phyloP scores from a whole-genome alignment of 106 monocot genomes.

The Narthecium ossifragum region DNA sequence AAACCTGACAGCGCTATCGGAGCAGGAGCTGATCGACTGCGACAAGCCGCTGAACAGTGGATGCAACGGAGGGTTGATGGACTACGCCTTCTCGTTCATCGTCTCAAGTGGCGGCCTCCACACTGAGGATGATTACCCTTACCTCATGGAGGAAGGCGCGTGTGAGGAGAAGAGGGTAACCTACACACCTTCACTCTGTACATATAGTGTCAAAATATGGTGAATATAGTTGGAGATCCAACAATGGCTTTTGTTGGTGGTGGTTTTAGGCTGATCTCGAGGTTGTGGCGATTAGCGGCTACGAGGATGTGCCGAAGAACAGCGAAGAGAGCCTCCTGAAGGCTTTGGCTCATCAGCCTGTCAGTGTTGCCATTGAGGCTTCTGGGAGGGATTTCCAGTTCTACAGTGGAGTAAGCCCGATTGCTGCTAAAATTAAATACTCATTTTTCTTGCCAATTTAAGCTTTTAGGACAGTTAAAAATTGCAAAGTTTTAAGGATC shows the following conservation, averaged over 20 bases:
- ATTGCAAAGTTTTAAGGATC: neutral
- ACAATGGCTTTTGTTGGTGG: no score
- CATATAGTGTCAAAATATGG: no score
- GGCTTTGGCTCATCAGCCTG: slow-evolving; percentile 34
- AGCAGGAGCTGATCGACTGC: slow-evolving; percentile 46
- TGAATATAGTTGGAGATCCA: no score
- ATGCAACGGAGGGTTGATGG: slow-evolving; percentile 43
- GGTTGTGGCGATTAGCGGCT: slow-evolving; percentile 26
- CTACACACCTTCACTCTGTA: no score
- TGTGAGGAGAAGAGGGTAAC: slow-evolving; percentile 37
- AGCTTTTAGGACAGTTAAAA: neutral
- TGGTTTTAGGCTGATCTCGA: slow-evolving; percentile 16
- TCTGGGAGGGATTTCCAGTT: slow-evolving; percentile 48
- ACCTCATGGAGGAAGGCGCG: slow-evolving; percentile 33
- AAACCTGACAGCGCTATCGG: slow-evolving; percentile 35
- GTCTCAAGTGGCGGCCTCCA: slow-evolving; percentile 19
- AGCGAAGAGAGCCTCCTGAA: slow-evolving; percentile 28
- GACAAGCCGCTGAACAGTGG: slow-evolving; percentile 27
- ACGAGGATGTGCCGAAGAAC: slow-evolving; percentile 38
- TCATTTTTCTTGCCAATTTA: neutral
- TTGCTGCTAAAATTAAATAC: no score
- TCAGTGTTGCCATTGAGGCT: slow-evolving; percentile 46
- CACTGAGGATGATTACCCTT: slow-evolving; percentile 38
- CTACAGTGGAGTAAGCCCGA: slow-evolving; percentile 37
- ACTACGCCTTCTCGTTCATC: slow-evolving; percentile 33